Evolutionary conservation across 2,329 filamentous ascomycete species (phyloP), one percentile per base, ranked within the genome.

Genomic region (Cytospora piceicola): DNA sequence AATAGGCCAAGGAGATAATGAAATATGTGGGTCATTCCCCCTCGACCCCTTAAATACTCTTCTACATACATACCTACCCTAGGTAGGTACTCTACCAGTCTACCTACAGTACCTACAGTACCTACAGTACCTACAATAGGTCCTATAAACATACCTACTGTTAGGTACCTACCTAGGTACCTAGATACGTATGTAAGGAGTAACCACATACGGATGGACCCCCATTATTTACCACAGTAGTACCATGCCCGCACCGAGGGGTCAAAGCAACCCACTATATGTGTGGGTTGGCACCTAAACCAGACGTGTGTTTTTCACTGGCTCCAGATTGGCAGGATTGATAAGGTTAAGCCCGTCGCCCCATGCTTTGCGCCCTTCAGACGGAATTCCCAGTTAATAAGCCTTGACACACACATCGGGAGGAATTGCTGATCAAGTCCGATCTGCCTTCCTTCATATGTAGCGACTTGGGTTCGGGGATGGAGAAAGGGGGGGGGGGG

Each of bases 21-120:
- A 49, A 11, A 49, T n/a, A n/a, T 49, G 46, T 49, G 46, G 46
- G n/a, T n/a, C 46, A 1, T 24, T n/a, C 46, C 24, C 46, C 46
- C 46, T 49, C 24, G 46, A 49, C 46, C 46, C 46, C 46, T 49
- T 49, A 49, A 49, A 49, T 49, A 49, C 46, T n/a, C 20, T 17
- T 6, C 17, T 17, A 39, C 36, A 39, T 17, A 39, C 36, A 39
- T 12, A 39, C 36, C 9, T 3, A 8, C 30, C 36, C 36, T 39
- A 39, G 36, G 36, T 39, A 39, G 4, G 15, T 39, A 39, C 36
- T 8, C 11, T n/a, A n/a, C n/a, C n/a, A 29, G 27, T n/a, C n/a
- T 29, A 29, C 27, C 27, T 20, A 42, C 36, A 42, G 36, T 42
- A 42, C 2, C 36, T 29, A 29, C 27, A 29, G 27, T 29, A 29